Evolutionary conservation across 2,329 filamentous ascomycete species (phyloP), one percentile per base, ranked within the genome.

Genomic region (Phaeoacremonium minimum): DNA sequence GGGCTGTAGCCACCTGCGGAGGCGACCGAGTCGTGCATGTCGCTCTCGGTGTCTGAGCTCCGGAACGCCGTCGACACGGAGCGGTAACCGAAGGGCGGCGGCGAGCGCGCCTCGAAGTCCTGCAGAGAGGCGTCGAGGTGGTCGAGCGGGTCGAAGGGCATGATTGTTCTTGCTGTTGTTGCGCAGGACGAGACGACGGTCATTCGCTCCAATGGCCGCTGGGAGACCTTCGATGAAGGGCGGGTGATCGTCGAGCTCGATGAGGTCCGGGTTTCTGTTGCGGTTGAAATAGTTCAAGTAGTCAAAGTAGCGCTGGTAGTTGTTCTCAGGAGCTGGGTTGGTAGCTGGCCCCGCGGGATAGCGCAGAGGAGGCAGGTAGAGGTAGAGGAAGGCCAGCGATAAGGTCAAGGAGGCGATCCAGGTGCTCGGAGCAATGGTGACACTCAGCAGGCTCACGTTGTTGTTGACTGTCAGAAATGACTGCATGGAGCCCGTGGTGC

Each of bases 391-490:
- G 52, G 70, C 61, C 46, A 78, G 61, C 33, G 64, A 51, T 18
- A 79, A 48, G 39, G 64, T 58, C 42, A 77, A 51, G 18, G 67
- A 65, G 41, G 71, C 71, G 48, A 80, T 60, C 53, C 72, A 79
- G 38, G 73, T 75, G 55, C 71, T 72, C 16, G 76, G 75, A 28
- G 75, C 72, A 55, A 80, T 70, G 49, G 64, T 71, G 51, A 80
- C 64, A 58, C 69, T 79, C 54, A 80, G 54, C 47, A 80, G 67
- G 40, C 74, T 75, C 54, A 80, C 67, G 68, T 77, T 73, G 58
- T 75, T 80, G 60, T 78, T 75, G 46, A 80, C 69, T 36, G 73
- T 74, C 48, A 80, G 60, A 56, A 80, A 63, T 41, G 75, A 75
- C 64, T 69, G 70, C 75, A 79, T 78, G 53, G 60, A 60, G 57